Evolutionary conservation across 208 protist genomes (phyloP).

Genomic region (Plasmodiophora brassicae): DNA sequence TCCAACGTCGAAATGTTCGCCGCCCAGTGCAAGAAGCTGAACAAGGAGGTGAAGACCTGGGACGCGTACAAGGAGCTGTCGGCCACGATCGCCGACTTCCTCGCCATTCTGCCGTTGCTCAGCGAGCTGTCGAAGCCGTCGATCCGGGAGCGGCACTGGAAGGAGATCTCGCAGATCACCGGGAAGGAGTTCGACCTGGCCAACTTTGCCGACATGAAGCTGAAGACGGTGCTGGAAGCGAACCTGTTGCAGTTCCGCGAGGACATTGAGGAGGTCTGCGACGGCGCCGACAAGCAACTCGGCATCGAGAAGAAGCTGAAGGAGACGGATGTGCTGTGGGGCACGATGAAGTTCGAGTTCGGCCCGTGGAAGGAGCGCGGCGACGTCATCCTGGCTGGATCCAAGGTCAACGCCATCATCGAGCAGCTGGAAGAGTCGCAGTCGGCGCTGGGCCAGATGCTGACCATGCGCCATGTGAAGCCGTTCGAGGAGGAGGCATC

Average conservation of each 20-base stretch:
- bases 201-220: conserved; percentile 55
- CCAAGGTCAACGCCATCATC: conserved; percentile 60
- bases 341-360: conserved; percentile 55
- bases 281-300: conserved; percentile 66
- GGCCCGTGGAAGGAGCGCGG: conserved; percentile 65
- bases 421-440: conserved; percentile 68
- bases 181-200: conserved; percentile 51
- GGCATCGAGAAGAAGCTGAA: conserved; percentile 65
- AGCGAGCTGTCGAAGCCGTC: conserved; percentile 54
- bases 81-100: conserved; percentile 69
- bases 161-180: conserved; percentile 59
- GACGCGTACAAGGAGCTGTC: conserved; percentile 67
- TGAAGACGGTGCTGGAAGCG: conserved; percentile 65
- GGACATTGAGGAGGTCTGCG: conserved; percentile 74
- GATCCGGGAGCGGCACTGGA: conserved; percentile 71
- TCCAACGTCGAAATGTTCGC: conserved; percentile 58
- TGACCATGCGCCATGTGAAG: conserved; percentile 62
- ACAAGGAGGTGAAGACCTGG: conserved; percentile 63
- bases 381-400: conserved; percentile 60
- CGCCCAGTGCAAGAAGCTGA: conserved; percentile 52
- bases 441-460: conserved; percentile 61
- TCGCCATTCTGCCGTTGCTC: conserved; percentile 66
- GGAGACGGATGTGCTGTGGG: conserved; percentile 58
- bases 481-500: conserved; percentile 65
- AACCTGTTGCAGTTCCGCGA: conserved; percentile 57